Conservation (phyloP, 768 basidiomycete genomes). For the Gautieria morchelliformis region DNA sequence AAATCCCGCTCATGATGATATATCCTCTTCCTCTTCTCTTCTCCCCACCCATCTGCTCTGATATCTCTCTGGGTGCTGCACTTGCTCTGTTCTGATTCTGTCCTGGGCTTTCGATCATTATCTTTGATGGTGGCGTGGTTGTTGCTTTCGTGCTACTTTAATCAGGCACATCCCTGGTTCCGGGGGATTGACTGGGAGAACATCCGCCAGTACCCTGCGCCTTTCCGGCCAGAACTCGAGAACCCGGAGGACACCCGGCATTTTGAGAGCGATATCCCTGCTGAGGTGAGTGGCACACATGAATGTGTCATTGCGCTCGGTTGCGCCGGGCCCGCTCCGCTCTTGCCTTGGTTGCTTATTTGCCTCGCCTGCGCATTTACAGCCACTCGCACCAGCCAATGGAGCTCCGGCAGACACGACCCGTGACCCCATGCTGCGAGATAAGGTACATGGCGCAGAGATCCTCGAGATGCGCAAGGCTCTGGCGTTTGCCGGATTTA, state of each 20-base stretch:
- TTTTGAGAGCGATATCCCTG: constrained; percentile 90
- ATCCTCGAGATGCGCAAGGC: constrained; percentile 88
- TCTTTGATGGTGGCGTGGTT: not conserved
- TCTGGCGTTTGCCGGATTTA: constrained; percentile 84
- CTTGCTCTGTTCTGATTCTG: not conserved
- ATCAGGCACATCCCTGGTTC: constrained; percentile 86
- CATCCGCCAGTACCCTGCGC: constrained; percentile 75
- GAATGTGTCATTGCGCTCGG: constrained; percentile 13
- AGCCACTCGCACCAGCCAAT: constrained; percentile 86
- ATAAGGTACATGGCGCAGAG: constrained; percentile 77
- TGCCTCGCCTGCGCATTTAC: constrained; percentile 24
- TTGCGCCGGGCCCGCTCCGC: constrained; percentile 22
- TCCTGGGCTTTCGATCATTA: not conserved
- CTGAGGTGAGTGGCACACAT: constrained; percentile 53
- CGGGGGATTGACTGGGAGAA: constrained; percentile 82
- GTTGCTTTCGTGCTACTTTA: not conserved
- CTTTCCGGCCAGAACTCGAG: constrained; percentile 79
- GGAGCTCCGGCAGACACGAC: constrained; percentile 78
- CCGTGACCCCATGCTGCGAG: constrained; percentile 78
- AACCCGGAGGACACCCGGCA: constrained; percentile 85
- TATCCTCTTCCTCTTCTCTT: not conserved
- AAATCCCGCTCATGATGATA: not conserved
- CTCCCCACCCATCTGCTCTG: not conserved
- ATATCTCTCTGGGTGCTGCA: no score
- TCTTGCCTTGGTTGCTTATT: constrained; percentile 15